Base-by-base conservation (phyloP, 2,329 filamentous ascomycete species). In the Hypoxylon sp. region DNA sequence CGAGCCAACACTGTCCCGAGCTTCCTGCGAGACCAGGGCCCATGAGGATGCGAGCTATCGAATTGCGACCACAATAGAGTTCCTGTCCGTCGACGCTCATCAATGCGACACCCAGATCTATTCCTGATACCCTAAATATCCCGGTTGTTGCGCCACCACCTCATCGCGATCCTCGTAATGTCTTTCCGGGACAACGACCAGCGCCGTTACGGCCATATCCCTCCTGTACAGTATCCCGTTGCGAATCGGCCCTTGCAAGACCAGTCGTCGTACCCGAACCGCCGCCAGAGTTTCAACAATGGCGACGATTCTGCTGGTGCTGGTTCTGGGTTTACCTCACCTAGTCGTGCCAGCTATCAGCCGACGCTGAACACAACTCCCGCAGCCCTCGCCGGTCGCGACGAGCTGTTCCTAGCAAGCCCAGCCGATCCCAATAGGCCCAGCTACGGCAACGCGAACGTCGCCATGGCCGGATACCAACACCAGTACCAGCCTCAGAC, bases 211-310 rank as follows among this genome's bases (percentile, higher is more conserved):
- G 86, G 86, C 75, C 84, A 88, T 74, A 76, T 88, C 46, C 86
- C 86, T 60, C 86, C 86, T 13, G 85, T 86, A 24, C 85, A 87
- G 70, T 88, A 88, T 67, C 81, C 83, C 13, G 76, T 84, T 63
- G 76, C 79, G 43, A 73, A 73, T 58, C 78, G 74, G 40, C 67
- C 74, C 48, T 63, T 70, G 37, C 72, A 74, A 60, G 73, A 77
- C 38, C 73, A 76, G 57, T 69, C 73, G 43, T 55, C 69, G 31
- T 77, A 78, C 63, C 74, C 77, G 4, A 72, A 70, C 38, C 81
- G 89, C 64, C 83, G 85, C 63, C 83, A 85, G 45, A 94, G 89
- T 78, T 92, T 91, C 78, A 88, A 92, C 73, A 85, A 82, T 65
- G 90, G 88, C 63, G 91, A 95, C 73, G 90, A 94, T 72, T 78